Evolutionary conservation across 2,329 filamentous ascomycete genomes (phyloP), one percentile per base, ranked within the genome.

Genomic region (Scleromitrula shiraiana): DNA sequence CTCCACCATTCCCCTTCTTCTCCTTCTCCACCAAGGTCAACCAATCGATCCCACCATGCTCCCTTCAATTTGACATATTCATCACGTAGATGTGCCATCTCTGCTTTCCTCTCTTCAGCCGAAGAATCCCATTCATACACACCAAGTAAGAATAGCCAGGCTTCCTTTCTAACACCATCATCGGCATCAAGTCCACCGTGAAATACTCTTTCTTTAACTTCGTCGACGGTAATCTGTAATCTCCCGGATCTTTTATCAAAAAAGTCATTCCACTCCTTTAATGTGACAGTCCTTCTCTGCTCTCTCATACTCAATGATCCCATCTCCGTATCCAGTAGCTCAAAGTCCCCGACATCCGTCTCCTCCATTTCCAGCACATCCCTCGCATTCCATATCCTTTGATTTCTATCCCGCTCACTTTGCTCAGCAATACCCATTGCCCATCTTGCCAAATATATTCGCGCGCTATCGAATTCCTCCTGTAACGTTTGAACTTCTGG

Each of bases 381-480:
- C 55, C 82, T 83, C 1, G 88, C 91, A 0, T 90, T 96, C 86
- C 89, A 98, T 62, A 95, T 90, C 39, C 90, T 76, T 65, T 90
- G 85, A 43, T 82, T 86, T 20, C 84, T 75, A 59, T 98, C 93
- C 32, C 82, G 76, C 62, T 98, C 93, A 59, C 90, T 91, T 69
- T 98, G 93, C 65, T 98, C 94, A 0, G 93, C 90, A 55, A 98
- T 95, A 7, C 89, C 89, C 93, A 98, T 97, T 2, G 93, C 93
- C 93, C 93, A 98, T 54, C 93, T 77, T 19, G 93, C 93, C 32
- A 98, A 75, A 63, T 98, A 98, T 51, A 98, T 76, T 55, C 93
- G 79, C 4, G 94, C 93, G 60, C 89, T 95, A 70, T 98, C 94
- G 59, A 96, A 98, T 63, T 98, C 94, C 51, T 97, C 90, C 63